Evolutionary conservation across 169 alveolate species (phyloP).

Genomic region (Plasmodium ovale): DNA sequence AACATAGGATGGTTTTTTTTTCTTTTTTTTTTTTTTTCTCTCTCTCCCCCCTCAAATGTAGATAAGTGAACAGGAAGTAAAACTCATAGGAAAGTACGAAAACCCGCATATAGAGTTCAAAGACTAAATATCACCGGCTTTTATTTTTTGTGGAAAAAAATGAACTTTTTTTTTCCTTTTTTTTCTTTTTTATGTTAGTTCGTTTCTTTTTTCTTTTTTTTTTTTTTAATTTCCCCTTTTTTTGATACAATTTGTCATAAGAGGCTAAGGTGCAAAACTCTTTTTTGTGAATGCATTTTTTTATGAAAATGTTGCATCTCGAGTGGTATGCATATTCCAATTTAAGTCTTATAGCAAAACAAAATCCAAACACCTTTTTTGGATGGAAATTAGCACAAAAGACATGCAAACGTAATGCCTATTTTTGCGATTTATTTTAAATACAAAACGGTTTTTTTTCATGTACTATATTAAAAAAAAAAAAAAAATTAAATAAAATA

Average conservation of each 20-base stretch:
- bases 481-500: too few relatives aligned
- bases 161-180: conserved; percentile 19
- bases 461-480: too few relatives aligned
- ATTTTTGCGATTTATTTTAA: too few relatives aligned
- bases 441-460: not conserved
- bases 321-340: too few relatives aligned
- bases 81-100: conserved; percentile 53
- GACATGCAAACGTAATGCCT: too few relatives aligned
- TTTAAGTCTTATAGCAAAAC: too few relatives aligned
- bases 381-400: too few relatives aligned
- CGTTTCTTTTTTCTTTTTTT: not conserved
- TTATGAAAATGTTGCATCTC: too few relatives aligned
- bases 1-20: not conserved
- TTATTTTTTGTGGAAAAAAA: too few relatives aligned
- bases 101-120: conserved; percentile 70
- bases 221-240: conserved; percentile 25
- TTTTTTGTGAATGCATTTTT: too few relatives aligned
- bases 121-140: not conserved
- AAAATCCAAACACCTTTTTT: too few relatives aligned
- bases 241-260: not conserved
- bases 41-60: not conserved
- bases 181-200: conserved; percentile 4
- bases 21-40: not conserved
- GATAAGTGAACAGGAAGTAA: conserved; percentile 72
- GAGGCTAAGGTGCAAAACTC: too few relatives aligned